Evolutionary conservation across 179 eudicot genomes (phyloP), one percentile per base, ranked within the genome.

Genomic region (Actinidia arguta): DNA sequence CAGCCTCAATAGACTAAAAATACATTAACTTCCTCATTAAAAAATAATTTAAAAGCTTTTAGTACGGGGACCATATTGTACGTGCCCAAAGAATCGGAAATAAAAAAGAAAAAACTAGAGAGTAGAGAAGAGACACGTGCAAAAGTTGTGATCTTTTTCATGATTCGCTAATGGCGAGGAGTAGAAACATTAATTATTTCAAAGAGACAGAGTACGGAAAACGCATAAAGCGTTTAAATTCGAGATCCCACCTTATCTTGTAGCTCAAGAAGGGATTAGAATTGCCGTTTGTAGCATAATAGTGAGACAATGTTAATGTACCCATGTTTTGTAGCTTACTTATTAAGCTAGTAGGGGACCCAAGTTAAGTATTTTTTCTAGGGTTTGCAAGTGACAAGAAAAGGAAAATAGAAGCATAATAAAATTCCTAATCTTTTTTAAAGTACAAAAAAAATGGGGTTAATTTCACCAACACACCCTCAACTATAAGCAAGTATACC

Each of bases 41-140:
- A 74, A 75, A 74, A 18, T 11, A 42, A 51, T 16, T 64, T 54
- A 1, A 12, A 73, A 48, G 54, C 63, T 73, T 73, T 63, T 22
- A 51, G 6, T n/a, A 1, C 12, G 42, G 84, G 84, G 84, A 64
- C 80, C 84, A 64, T 75, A 13, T 82, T 51, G 12, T 79, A 73
- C 83, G 44, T 36, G 73, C 39, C 73, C 50, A 56, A 48, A 72
- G 73, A 71, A 47, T 59, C 14, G 58, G 44, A 72, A 47, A 80
- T 22, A 80, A 52, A 24, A 8, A 12, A 9, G n/a, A 22, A 48
- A 20, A 76, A 74, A 73, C 24, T n/a, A 31, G 25, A 42, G 39
- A 48, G n/a, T 0, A 11, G 67, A 64, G 22, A 73, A 66, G 55
- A 0, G 56, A 55, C 20, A 20, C 67, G 16, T 73, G 67, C 75